A percentile compares a stretch with the other conserved stretches of the same genome.
These are phyloP conservation scores for Hibiscus syriacus DNA, from an alignment of 345 rosid genomes.

Conservation along the genomic window DNA sequence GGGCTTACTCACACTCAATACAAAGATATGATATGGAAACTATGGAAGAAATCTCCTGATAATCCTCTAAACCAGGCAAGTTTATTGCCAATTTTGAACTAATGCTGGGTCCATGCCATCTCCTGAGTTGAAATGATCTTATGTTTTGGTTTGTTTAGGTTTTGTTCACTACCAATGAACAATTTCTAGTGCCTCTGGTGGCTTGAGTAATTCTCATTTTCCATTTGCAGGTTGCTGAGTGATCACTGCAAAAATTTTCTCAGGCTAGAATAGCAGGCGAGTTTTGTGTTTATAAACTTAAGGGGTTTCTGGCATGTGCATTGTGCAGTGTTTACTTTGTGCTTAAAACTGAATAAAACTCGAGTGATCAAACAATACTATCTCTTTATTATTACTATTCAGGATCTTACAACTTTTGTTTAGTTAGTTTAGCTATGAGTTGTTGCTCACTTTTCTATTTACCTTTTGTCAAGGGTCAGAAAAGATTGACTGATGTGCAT, in stretches of 20 bases:
- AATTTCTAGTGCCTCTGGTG: not conserved
- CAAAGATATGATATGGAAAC: conserved; percentile 95
- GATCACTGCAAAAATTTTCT: conserved; percentile 11
- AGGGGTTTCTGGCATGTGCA: not conserved
- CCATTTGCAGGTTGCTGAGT: too few relatives aligned
- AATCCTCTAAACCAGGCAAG: conserved; percentile 92
- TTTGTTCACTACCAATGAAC: not conserved
- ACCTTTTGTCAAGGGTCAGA: not conserved
- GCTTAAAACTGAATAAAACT: conserved; percentile 4
- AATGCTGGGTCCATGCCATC: too few relatives aligned
- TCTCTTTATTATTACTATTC: not conserved
- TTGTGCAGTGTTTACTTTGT: conserved; percentile 7
- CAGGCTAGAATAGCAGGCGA: not conserved
- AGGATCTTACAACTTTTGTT: not conserved
- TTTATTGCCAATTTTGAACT: not conserved
- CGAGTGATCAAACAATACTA: not conserved
- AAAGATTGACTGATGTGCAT: not conserved
- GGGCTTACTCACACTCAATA: conserved; percentile 95
- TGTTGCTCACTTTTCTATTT: not conserved
- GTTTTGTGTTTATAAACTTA: not conserved
- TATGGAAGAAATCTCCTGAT: conserved; percentile 98
- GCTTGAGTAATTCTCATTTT: not conserved
- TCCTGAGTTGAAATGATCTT: too few relatives aligned
- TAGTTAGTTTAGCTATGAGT: too few relatives aligned
- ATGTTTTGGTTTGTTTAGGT: too few relatives aligned